Percentiles rank a stretch among this genome's conserved stretches.
Conservation (phyloP, 1,284 basidiomycete species). For the Puccinia hordei region DNA sequence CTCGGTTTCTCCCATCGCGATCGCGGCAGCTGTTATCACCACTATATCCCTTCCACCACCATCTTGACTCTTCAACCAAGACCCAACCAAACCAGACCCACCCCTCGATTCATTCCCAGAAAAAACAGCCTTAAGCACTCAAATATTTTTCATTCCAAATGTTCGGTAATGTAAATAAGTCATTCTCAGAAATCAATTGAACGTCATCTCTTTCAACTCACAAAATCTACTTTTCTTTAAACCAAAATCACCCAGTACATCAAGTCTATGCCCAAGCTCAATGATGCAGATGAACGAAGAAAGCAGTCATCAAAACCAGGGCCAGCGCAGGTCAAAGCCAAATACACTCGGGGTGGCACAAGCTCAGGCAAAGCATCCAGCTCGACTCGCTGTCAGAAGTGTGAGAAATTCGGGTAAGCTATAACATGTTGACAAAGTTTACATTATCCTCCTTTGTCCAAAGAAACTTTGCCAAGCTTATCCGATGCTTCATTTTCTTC, state of each 20-base stretch:
- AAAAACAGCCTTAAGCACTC: no score
- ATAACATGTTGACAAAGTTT: not conserved
- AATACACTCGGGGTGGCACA: conserved; percentile 30
- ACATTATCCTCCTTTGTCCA: not conserved
- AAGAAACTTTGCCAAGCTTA: not conserved
- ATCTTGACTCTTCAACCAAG: no score
- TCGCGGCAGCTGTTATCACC: no score
- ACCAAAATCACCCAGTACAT: conserved; percentile 38
- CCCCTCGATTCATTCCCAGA: no score
- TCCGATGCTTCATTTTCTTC: not conserved
- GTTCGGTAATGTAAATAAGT: conserved; percentile 19
- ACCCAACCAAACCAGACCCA: no score
- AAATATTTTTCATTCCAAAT: not conserved
- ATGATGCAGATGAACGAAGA: conserved; percentile 30
- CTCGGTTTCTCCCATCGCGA: no score
- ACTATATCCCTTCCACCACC: no score
- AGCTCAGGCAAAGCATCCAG: conserved; percentile 34
- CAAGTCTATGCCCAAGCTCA: conserved; percentile 39
- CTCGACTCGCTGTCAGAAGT: conserved; percentile 42
- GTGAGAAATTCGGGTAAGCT: conserved; percentile 43
- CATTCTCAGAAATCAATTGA: not conserved
- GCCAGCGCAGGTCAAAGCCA: not conserved
- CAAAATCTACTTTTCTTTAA: not conserved
- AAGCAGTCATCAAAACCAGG: conserved; percentile 16
- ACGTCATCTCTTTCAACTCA: not conserved